Evolutionary conservation across 2,329 filamentous ascomycete genomes (phyloP).

Genomic region (Beauveria rudraprayagi): DNA sequence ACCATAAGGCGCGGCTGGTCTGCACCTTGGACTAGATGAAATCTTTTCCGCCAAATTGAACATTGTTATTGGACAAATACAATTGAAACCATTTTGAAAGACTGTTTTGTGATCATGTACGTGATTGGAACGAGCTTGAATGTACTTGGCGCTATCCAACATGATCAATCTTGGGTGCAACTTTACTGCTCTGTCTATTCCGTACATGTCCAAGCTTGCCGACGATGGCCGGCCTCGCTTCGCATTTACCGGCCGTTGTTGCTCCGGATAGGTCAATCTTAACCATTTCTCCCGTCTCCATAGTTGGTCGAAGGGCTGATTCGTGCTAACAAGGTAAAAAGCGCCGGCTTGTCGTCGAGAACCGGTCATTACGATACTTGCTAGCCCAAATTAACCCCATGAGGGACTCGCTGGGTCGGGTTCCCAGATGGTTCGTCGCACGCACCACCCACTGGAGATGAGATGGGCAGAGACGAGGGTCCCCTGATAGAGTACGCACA

Average conservation of each 20-base stretch:
- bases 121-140: too few species aligned
- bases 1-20: slow-evolving; percentile 7
- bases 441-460: neutral
- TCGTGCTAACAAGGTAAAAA: too few species aligned
- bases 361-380: neutral
- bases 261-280: neutral
- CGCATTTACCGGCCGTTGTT: neutral
- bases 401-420: neutral
- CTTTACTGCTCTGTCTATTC: too few species aligned
- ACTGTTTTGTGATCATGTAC: neutral
- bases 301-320: too few species aligned
- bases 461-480: neutral
- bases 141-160: too few species aligned
- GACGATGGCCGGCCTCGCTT: neutral
- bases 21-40: slow-evolving; percentile 5
- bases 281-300: too few species aligned
- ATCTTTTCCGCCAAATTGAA: slow-evolving; percentile 10
- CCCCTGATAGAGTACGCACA: neutral
- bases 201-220: neutral
- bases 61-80: neutral
- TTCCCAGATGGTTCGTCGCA: neutral
- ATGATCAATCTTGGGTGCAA: too few species aligned
- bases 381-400: neutral
- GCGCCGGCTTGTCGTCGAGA: neutral
- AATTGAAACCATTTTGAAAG: neutral